Conservation (phyloP, 768 basidiomycete species). For the Grammothele lineata region DNA sequence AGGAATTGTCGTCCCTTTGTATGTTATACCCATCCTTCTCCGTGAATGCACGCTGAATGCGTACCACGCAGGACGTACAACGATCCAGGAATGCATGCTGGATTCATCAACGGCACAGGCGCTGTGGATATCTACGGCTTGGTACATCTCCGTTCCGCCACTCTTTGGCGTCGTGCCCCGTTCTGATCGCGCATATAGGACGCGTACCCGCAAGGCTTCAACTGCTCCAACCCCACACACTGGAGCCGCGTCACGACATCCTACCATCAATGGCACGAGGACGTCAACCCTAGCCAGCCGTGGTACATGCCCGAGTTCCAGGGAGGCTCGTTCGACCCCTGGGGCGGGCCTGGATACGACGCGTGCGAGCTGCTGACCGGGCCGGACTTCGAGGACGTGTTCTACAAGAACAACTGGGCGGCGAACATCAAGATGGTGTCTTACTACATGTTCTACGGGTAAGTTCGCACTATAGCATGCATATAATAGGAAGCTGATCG, state of each 20-base stretch:
- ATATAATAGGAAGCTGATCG: neutral
- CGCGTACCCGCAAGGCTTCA: conserved; percentile 74
- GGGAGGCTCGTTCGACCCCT: conserved; percentile 73
- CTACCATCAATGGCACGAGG: conserved; percentile 61
- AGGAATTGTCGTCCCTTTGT: conserved; percentile 35
- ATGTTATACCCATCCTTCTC: neutral
- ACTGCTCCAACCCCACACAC: conserved; percentile 65
- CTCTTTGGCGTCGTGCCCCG: neutral
- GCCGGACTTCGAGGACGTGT: conserved; percentile 72
- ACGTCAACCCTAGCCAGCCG: conserved; percentile 46
- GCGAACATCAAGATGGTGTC: conserved; percentile 78
- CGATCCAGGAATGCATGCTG: conserved; percentile 21
- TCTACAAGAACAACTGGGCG: conserved; percentile 75
- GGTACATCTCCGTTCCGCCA: conserved; percentile 4
- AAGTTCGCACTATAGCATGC: neutral
- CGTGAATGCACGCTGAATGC: neutral
- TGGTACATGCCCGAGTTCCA: conserved; percentile 62
- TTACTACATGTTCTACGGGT: conserved; percentile 87
- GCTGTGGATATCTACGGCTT: conserved; percentile 28
- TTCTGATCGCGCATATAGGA: conserved; percentile 35
- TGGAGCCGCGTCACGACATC: conserved; percentile 65
- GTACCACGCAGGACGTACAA: conserved; percentile 25
- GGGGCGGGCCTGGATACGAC: conserved; percentile 75
- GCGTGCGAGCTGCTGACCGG: conserved; percentile 66
- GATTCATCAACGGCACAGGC: conserved; percentile 29